Evolutionary conservation across 768 basidiomycete species (phyloP).

Genomic region (Hypholoma fasciculare): DNA sequence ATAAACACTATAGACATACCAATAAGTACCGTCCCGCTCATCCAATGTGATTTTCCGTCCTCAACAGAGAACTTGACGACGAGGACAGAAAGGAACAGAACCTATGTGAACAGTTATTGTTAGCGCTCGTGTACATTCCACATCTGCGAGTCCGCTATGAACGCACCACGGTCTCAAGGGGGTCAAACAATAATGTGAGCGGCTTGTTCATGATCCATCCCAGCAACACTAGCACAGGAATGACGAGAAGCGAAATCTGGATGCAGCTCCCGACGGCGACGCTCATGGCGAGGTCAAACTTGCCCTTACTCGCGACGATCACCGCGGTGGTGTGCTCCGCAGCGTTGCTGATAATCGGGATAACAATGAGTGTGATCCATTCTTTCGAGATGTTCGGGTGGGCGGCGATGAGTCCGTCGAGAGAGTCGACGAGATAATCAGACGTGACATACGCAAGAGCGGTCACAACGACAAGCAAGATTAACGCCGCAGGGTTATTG

Average conservation of each 20-base stretch:
- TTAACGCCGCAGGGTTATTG: slow-evolving; percentile 34
- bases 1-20: slow-evolving; percentile 21
- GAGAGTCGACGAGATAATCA: slow-evolving; percentile 39
- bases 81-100: slow-evolving; percentile 39
- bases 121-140: background rate
- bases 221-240: slow-evolving; percentile 36
- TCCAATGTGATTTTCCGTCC: slow-evolving; percentile 49
- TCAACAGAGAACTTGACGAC: slow-evolving; percentile 46
- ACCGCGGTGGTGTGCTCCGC: slow-evolving; percentile 44
- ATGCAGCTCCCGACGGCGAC: slow-evolving; percentile 45
- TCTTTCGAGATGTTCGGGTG: slow-evolving; percentile 41
- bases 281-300: slow-evolving; percentile 43
- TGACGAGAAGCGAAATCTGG: slow-evolving; percentile 43
- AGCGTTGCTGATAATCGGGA: slow-evolving; percentile 42
- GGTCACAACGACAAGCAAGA: slow-evolving; percentile 31
- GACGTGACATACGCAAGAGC: slow-evolving; percentile 42
- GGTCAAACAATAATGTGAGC: slow-evolving; percentile 38
- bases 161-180: slow-evolving; percentile 38
- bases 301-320: slow-evolving; percentile 40
- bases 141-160: background rate
- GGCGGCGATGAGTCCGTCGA: slow-evolving; percentile 38
- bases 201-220: slow-evolving; percentile 43
- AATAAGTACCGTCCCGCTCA: slow-evolving; percentile 40
- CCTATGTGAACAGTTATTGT: slow-evolving; percentile 12
- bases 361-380: slow-evolving; percentile 45